These are phyloP conservation scores for Hsuehochloa calcarea DNA, from an alignment of 176 grass and related monocot species.

Conservation along the genomic window DNA sequence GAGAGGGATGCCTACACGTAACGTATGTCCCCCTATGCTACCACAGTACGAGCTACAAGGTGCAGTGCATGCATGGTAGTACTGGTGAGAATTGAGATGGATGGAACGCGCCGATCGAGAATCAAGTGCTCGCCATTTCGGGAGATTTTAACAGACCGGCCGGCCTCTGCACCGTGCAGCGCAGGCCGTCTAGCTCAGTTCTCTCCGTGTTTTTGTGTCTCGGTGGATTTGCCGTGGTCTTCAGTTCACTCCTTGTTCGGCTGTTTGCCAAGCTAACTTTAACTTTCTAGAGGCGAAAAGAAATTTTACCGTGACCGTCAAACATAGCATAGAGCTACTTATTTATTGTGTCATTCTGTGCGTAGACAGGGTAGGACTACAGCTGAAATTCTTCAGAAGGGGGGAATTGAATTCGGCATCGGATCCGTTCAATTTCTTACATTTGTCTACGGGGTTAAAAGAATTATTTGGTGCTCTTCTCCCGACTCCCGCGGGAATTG, in stretches of 20 bases:
- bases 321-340: no score
- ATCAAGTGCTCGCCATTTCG: background rate
- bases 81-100: background rate
- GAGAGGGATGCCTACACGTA: slow-evolving; percentile 43
- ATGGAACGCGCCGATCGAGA: background rate
- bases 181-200: background rate
- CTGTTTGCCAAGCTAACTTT: background rate
- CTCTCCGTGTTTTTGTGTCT: background rate
- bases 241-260: background rate
- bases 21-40: slow-evolving; percentile 1
- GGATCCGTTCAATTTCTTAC: no score
- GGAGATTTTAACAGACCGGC: background rate
- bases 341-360: no score
- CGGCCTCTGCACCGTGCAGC: background rate
- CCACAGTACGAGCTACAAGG: slow-evolving; percentile 24
- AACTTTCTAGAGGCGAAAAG: no score
- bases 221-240: background rate
- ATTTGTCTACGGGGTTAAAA: no score
- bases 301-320: no score
- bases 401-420: no score
- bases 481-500: no score
- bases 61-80: background rate
- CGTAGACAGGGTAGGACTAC: no score
- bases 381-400: no score
- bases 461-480: no score